Evolutionary conservation across 2,329 filamentous ascomycete genomes (phyloP), one percentile per base, ranked within the genome.

Genomic region (Metarhizium humberi): DNA sequence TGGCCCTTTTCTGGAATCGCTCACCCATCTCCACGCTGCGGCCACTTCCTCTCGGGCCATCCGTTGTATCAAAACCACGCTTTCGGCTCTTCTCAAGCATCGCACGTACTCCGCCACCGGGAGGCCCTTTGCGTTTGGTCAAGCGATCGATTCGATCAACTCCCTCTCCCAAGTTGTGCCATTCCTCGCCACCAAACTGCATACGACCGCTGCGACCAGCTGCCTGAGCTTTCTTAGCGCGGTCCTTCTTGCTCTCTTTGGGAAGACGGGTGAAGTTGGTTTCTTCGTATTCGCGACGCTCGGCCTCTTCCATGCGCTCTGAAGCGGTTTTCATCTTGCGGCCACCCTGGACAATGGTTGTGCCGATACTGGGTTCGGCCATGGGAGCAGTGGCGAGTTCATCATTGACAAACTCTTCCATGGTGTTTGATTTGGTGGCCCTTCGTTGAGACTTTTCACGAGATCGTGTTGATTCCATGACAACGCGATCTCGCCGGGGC

Each of bases 351-450:
- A 86, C 78, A 62, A 96, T 95, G 18, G 89, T 96, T 55, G 88
- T 94, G 57, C 94, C 95, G 63, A 99, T 95, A 62, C 88, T 95
- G 54, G 92, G 91, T 68, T 95, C 82, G 1, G 91, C 89, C 56
- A 90, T 72, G 1, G 94, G 94, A 2, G 90, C 90, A 6, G 80
- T 73, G 0, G 90, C 92, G 57, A 97, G 78, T 70, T 99, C 94
- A 18, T 88, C 85, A 51, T 81, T 84, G 59, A 99, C 84, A 65
- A 95, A 99, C 66, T 97, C 92, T 66, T 97, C 92, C 66, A 99
- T 84, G 1, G 91, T 90, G 50, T 85, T 84, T 0, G 92, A 96
- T 66, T 88, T 89, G 58, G 81, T 78, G 3, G 83, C 81, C 46
- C 81, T 78, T 46, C 82, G 81, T 3, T 84, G 78, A 34, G 75